Evolutionary conservation across 1,139 yeast genomes (phyloP).

Genomic region (Suhomyces coccinellae): DNA sequence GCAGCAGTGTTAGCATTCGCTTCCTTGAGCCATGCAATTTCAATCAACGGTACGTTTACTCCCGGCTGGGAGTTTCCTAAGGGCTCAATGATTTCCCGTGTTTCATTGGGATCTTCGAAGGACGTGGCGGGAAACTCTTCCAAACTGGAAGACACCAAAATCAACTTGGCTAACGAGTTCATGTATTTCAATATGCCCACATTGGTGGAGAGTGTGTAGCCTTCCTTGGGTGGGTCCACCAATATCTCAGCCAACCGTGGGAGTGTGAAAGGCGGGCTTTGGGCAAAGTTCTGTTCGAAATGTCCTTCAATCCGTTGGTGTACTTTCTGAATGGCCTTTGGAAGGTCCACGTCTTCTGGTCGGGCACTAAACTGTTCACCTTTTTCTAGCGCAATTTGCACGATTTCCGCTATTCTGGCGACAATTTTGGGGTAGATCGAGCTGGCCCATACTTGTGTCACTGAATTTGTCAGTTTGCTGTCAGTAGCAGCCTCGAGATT

Average conservation of each 20-base stretch:
- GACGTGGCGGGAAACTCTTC: slow-evolving; percentile 27
- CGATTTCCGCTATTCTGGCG: slow-evolving; percentile 9
- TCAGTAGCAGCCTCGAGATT: slow-evolving; percentile 11
- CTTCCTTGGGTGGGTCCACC: slow-evolving; percentile 34
- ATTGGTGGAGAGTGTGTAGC: slow-evolving; percentile 31
- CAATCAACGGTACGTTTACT: slow-evolving; percentile 27
- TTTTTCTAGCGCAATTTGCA: slow-evolving; percentile 9
- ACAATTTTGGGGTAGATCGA: slow-evolving; percentile 15
- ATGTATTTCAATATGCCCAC: slow-evolving; percentile 28
- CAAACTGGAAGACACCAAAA: slow-evolving; percentile 31
- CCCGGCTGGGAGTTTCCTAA: slow-evolving; percentile 13
- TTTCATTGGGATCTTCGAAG: slow-evolving; percentile 4
- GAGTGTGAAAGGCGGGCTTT: slow-evolving; percentile 59
- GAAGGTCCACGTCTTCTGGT: slow-evolving; percentile 19
- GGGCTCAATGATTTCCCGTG: slow-evolving; percentile 6
- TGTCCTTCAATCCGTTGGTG: slow-evolving; percentile 20
- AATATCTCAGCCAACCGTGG: slow-evolving; percentile 57
- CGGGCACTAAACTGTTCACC: slow-evolving; percentile 16
- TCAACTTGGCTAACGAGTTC: slow-evolving; percentile 31
- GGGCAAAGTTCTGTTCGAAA: slow-evolving; percentile 28
- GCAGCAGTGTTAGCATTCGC: slow-evolving; percentile 8
- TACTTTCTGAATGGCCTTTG: slow-evolving; percentile 15
- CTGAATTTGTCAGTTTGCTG: background rate
- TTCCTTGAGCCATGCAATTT: slow-evolving; percentile 51
- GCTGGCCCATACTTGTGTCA: slow-evolving; percentile 1